These are phyloP conservation scores for Cryomyces antarcticus DNA, from an alignment of 495 filamentous ascomycete species.

Conservation along the genomic window DNA sequence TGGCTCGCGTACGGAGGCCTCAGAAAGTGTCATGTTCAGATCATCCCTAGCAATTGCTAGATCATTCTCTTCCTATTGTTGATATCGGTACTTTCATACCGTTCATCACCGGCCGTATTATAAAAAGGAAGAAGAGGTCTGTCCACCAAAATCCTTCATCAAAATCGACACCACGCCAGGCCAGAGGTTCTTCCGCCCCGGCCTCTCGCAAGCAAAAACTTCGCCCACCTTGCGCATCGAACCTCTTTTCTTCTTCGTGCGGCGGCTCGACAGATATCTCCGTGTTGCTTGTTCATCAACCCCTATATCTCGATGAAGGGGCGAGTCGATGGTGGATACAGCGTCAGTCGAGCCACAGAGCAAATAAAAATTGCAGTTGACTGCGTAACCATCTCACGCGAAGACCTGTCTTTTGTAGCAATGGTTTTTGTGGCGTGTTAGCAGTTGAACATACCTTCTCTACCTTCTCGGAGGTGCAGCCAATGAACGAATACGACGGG, in stretches of 20 bases:
- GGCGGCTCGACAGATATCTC: constrained; percentile 32
- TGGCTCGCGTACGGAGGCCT: constrained; percentile 11
- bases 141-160: constrained; percentile 7
- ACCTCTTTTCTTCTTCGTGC: constrained; percentile 33
- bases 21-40: constrained; percentile 28
- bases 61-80: constrained; percentile 47
- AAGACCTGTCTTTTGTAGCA: too few relatives aligned
- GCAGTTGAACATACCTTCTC: too few relatives aligned
- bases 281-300: constrained; percentile 33
- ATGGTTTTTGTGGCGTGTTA: too few relatives aligned
- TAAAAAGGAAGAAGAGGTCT: constrained; percentile 11
- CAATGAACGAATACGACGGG: too few relatives aligned
- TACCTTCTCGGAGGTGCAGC: too few relatives aligned
- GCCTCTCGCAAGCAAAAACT: neutral
- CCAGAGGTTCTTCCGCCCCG: too few relatives aligned
- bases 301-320: constrained; percentile 22
- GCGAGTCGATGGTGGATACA: constrained; percentile 12
- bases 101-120: constrained; percentile 35
- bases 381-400: too few relatives aligned
- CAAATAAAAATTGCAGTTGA: constrained; percentile 31
- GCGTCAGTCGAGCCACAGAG: constrained; percentile 44
- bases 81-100: constrained; percentile 18
- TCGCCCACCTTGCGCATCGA: too few relatives aligned
- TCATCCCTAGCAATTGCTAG: constrained; percentile 23
- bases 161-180: neutral